Conservation (phyloP, 1,284 basidiomycete species). For the Trichosporon sp. region DNA sequence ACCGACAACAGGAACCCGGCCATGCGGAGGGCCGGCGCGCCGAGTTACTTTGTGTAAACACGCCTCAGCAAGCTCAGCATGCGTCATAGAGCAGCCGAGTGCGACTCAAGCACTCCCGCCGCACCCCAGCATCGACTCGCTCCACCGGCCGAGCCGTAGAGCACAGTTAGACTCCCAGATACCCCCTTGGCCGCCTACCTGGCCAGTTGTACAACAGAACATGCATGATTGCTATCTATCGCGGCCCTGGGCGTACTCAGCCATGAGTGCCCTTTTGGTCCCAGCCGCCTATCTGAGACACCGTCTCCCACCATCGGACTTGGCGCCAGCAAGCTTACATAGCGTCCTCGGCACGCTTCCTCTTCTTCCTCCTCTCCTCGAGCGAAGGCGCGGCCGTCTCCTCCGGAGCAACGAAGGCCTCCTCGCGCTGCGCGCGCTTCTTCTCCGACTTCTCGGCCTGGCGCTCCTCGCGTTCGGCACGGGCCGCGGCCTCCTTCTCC, state of each 20-base stretch:
- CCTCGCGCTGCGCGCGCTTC: slow-evolving; percentile 73
- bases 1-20: slow-evolving; percentile 63
- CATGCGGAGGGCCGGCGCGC: slow-evolving; percentile 44
- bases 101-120: too few relatives aligned
- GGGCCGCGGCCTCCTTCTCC: slow-evolving; percentile 53
- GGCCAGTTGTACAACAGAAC: slow-evolving; percentile 32
- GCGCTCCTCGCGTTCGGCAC: slow-evolving; percentile 58
- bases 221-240: slow-evolving; percentile 20
- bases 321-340: neutral
- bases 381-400: slow-evolving; percentile 72
- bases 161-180: slow-evolving; percentile 6
- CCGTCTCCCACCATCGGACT: too few relatives aligned
- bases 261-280: too few relatives aligned
- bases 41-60: slow-evolving; percentile 35
- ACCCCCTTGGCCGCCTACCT: neutral
- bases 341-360: slow-evolving; percentile 53
- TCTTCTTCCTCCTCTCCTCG: slow-evolving; percentile 71
- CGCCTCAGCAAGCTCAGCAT: too few relatives aligned
- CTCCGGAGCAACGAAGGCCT: slow-evolving; percentile 77
- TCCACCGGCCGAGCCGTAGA: neutral
- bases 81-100: too few relatives aligned
- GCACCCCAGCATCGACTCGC: neutral
- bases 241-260: neutral
- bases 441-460: slow-evolving; percentile 73
- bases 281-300: too few relatives aligned